Evolutionary conservation across 805 yeast species (phyloP).

Genomic region (Spencermartinsiella europaea): DNA sequence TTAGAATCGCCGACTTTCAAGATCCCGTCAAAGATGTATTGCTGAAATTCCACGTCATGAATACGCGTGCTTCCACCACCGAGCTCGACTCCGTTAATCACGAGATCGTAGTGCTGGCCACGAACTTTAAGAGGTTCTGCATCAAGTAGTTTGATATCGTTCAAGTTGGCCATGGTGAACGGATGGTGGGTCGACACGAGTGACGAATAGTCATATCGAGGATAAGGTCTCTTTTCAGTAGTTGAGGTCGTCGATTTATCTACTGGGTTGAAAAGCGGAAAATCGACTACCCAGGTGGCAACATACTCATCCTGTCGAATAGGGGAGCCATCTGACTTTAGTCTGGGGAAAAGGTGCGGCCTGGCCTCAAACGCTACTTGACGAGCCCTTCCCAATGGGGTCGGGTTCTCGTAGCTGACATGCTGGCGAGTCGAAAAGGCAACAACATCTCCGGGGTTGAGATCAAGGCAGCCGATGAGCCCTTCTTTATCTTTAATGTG

Average conservation of each 20-base stretch:
- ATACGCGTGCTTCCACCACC: conserved; percentile 98
- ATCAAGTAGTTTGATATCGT: conserved; percentile 56
- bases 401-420: conserved; percentile 82
- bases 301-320: conserved; percentile 22
- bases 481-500: not conserved
- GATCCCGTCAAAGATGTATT: conserved; percentile 60
- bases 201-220: conserved; percentile 47
- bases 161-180: conserved; percentile 81
- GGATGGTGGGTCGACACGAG: conserved; percentile 90
- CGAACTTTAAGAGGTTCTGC: conserved; percentile 56
- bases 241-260: conserved; percentile 15
- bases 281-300: conserved; percentile 75
- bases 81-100: conserved; percentile 87
- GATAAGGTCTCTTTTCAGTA: conserved; percentile 41
- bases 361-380: conserved; percentile 59
- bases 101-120: conserved; percentile 94
- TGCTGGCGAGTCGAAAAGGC: conserved; percentile 72
- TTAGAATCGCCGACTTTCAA: conserved; percentile 55
- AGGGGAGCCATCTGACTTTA: conserved; percentile 17
- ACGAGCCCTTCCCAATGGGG: conserved; percentile 84
- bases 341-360: conserved; percentile 49
- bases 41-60: conserved; percentile 78
- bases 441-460: conserved; percentile 65
- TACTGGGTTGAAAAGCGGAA: conserved; percentile 83
- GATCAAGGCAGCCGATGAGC: conserved; percentile 37